Evolutionary conservation across 2,329 filamentous ascomycete species (phyloP).

Genomic region (Alternaria consortialis): DNA sequence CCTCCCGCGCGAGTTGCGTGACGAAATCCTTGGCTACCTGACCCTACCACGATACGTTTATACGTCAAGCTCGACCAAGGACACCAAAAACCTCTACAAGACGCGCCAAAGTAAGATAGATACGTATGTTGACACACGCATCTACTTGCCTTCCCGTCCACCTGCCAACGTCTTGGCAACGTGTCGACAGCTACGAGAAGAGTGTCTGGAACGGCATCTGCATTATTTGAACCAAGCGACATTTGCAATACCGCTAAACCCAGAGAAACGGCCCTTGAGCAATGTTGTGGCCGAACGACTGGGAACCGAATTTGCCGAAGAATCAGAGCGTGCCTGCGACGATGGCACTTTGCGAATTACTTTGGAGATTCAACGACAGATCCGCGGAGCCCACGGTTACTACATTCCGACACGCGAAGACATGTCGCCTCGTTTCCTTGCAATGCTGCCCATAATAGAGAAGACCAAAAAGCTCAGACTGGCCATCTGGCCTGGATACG

Average conservation of each 20-base stretch:
- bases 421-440: constrained; percentile 40
- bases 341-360: constrained; percentile 35
- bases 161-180: constrained; percentile 33
- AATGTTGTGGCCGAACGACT: constrained; percentile 20
- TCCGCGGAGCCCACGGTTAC: constrained; percentile 30
- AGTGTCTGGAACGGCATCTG: constrained; percentile 26
- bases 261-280: constrained; percentile 10
- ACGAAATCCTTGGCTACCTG: constrained; percentile 36
- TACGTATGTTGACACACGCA: constrained; percentile 39
- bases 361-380: constrained; percentile 30
- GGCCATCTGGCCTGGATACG: constrained; percentile 36
- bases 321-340: constrained; percentile 33
- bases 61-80: constrained; percentile 28
- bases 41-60: constrained; percentile 31
- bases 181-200: constrained; percentile 40
- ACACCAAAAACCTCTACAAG: constrained; percentile 22
- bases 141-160: constrained; percentile 34
- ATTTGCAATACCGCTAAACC: neutral
- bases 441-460: constrained; percentile 31
- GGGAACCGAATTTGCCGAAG: constrained; percentile 27
- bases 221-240: constrained; percentile 22
- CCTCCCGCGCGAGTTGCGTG: constrained; percentile 41
- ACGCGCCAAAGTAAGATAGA: constrained; percentile 8
- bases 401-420: constrained; percentile 30
- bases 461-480: constrained; percentile 32